Evolutionary conservation across 2,329 filamentous ascomycete species (phyloP).

Genomic region (Leptographium lundbergii): DNA sequence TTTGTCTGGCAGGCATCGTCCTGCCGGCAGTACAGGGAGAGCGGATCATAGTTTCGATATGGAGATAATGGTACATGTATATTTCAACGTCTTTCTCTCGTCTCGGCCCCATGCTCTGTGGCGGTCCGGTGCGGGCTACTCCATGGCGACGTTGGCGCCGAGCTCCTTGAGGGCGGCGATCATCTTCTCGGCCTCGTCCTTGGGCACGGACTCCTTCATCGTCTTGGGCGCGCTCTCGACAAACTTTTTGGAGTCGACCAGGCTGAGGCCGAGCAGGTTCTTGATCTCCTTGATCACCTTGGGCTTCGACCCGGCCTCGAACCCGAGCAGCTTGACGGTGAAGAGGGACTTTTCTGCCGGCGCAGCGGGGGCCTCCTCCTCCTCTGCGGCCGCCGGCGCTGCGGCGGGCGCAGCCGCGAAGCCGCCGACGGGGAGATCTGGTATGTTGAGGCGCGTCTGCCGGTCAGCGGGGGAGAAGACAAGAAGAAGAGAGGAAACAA

Average conservation of each 20-base stretch:
- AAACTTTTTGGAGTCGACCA: slow-evolving; percentile 99
- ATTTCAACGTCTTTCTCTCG: background rate
- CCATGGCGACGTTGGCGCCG: slow-evolving; percentile 81
- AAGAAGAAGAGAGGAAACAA: too few species aligned
- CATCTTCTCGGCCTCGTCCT: slow-evolving; percentile 99
- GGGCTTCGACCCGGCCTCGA: slow-evolving; percentile 81
- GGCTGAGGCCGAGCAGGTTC: slow-evolving; percentile 79
- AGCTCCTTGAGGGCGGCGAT: slow-evolving; percentile 84
- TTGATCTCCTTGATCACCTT: slow-evolving; percentile 99
- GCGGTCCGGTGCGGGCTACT: too few species aligned
- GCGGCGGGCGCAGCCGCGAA: slow-evolving; percentile 55
- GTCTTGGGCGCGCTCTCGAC: slow-evolving; percentile 96
- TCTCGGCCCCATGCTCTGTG: too few species aligned
- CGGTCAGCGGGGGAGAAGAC: background rate
- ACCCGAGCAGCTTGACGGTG: slow-evolving; percentile 84
- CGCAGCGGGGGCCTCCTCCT: slow-evolving; percentile 76
- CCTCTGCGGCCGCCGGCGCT: slow-evolving; percentile 59
- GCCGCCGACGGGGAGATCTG: slow-evolving; percentile 88
- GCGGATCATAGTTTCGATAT: too few species aligned
- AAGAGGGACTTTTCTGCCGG: slow-evolving; percentile 96
- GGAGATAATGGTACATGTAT: too few species aligned
- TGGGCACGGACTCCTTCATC: slow-evolving; percentile 97
- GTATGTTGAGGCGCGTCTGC: slow-evolving; percentile 89
- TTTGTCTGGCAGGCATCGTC: too few species aligned
- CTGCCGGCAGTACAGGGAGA: too few species aligned